Percentiles rank a stretch among this genome's conserved stretches.
These are phyloP conservation scores for Xylariaceae sp. DNA, from an alignment of 2,329 filamentous ascomycete species.

Conservation along the genomic window DNA sequence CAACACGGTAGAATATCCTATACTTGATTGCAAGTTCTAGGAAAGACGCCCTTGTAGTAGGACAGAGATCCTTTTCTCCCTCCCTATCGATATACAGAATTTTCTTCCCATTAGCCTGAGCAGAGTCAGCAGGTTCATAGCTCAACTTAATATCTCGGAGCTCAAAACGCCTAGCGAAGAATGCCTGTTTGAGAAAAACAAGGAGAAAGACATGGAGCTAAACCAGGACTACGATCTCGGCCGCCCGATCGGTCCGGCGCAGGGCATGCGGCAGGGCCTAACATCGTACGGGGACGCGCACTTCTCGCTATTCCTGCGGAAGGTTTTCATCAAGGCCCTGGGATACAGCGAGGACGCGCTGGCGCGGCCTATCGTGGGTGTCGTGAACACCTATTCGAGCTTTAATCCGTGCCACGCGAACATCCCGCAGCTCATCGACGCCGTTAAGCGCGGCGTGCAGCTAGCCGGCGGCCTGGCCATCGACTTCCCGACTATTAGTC, in stretches of 20 bases:
- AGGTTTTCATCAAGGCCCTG: constrained; percentile 78
- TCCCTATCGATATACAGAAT: too few relatives aligned
- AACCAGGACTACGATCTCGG: constrained; percentile 65
- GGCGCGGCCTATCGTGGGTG: constrained; percentile 72
- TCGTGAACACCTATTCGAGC: constrained; percentile 74
- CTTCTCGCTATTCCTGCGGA: constrained; percentile 76
- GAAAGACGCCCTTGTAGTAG: too few relatives aligned
- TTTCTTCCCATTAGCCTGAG: too few relatives aligned
- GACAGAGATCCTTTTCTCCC: too few relatives aligned
- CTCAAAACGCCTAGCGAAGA: neutral
- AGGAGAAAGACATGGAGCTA: constrained; percentile 9
- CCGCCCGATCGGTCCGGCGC: constrained; percentile 53
- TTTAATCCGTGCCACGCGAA: constrained; percentile 80
- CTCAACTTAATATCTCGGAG: neutral
- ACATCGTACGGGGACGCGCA: constrained; percentile 75
- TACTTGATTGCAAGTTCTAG: too few relatives aligned
- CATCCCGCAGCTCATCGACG: constrained; percentile 73
- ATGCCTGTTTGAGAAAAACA: neutral
- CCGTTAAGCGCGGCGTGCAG: constrained; percentile 71
- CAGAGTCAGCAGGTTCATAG: too few relatives aligned
- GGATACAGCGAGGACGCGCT: constrained; percentile 76
- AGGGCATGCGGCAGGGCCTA: constrained; percentile 67
- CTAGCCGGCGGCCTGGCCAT: constrained; percentile 70
- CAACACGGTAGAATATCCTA: too few relatives aligned
- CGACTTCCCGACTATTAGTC: constrained; percentile 75